Evolutionary conservation across 371 early-diverging fungal genomes (phyloP).

Genomic region (Basidiobolus meristosporus): DNA sequence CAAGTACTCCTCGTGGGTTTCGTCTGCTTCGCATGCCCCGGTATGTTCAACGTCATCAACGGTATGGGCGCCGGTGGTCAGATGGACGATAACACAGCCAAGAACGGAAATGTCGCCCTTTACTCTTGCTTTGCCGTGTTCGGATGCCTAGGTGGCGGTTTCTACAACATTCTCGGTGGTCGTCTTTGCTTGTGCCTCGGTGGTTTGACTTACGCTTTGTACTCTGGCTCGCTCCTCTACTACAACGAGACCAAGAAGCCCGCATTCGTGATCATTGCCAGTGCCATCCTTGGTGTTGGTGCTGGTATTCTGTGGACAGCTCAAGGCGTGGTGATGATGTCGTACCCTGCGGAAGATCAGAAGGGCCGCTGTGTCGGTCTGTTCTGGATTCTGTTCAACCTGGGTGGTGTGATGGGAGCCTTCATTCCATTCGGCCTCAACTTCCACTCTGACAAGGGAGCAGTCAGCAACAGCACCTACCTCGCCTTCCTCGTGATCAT

Average conservation of each 20-base stretch:
- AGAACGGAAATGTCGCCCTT: no score
- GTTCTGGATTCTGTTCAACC: slow-evolving; percentile 69
- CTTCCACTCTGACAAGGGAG: slow-evolving; percentile 17
- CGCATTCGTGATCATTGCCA: no score
- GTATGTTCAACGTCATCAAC: slow-evolving; percentile 40
- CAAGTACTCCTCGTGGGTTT: no score
- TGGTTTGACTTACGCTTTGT: slow-evolving; percentile 27
- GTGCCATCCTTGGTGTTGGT: no score
- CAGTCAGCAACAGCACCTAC: slow-evolving; percentile 21
- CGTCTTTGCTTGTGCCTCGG: slow-evolving; percentile 24
- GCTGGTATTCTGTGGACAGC: no score
- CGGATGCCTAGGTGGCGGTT: no score
- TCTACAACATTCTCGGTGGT: slow-evolving; percentile 31
- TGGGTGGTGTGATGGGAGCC: slow-evolving; percentile 43
- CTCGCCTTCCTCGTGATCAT: slow-evolving; percentile 45
- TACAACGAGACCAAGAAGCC: slow-evolving; percentile 37
- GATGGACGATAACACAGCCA: no score
- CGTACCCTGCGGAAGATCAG: no score
- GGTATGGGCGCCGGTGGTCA: no score
- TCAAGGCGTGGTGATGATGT: no score
- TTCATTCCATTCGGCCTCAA: slow-evolving; percentile 44
- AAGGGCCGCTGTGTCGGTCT: slow-evolving; percentile 58
- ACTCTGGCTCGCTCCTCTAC: slow-evolving; percentile 26
- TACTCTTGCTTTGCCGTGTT: no score
- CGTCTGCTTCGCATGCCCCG: slow-evolving; percentile 40